Percentiles rank a stretch among this genome's conserved stretches.
These are phyloP conservation scores for Kodamaea fukazawae DNA, from an alignment of 805 yeast genomes.

Conservation along the genomic window DNA sequence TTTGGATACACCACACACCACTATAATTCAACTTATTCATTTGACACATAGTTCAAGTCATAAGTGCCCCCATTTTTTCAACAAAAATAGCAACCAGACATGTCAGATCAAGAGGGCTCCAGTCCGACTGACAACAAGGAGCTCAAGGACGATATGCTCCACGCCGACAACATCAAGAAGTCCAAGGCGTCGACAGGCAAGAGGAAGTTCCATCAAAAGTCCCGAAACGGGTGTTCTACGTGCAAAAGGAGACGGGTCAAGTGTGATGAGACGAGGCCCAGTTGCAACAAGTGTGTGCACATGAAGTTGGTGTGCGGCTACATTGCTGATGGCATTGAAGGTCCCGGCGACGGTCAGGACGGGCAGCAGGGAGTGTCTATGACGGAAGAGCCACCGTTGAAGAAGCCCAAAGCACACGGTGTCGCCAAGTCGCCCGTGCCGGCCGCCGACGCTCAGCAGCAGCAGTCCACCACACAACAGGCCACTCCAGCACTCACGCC, in stretches of 20 bases:
- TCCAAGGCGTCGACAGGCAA: conserved; percentile 52
- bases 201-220: conserved; percentile 85
- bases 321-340: conserved; percentile 17
- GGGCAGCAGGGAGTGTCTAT: not conserved
- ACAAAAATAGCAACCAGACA: not conserved
- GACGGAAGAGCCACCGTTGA: conserved; percentile 1
- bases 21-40: conserved; percentile 4
- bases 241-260: conserved; percentile 89
- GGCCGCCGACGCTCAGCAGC: not conserved
- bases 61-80: conserved; percentile 2
- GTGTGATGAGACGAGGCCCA: conserved; percentile 85
- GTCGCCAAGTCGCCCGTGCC: conserved; percentile 6
- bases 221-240: conserved; percentile 84
- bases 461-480: conserved; percentile 18
- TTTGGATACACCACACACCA: too few relatives aligned
- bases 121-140: not conserved
- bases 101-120: conserved; percentile 1
- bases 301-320: conserved; percentile 79
- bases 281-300: conserved; percentile 74
- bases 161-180: conserved; percentile 1
- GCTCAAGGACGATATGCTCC: not conserved
- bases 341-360: not conserved
- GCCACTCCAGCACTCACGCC: conserved; percentile 26
- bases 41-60: not conserved
- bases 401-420: conserved; percentile 7